Percentiles rank a stretch among this genome's conserved stretches.
Conservation (phyloP, 2,329 filamentous ascomycete genomes). For the Lachnellula suecica region DNA sequence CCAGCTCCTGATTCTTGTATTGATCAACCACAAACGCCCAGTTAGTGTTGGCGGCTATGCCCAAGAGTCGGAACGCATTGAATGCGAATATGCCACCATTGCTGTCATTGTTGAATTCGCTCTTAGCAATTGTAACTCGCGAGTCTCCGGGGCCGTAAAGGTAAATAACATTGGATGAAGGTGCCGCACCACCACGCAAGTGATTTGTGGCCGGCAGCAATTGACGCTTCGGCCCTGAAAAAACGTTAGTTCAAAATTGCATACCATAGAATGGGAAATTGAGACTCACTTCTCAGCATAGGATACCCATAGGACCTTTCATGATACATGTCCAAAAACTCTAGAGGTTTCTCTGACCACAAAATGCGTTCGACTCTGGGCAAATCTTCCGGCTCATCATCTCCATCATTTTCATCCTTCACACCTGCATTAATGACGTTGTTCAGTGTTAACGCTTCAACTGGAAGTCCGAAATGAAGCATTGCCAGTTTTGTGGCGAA, state of each 20-base stretch:
- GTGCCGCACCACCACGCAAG: slow-evolving; percentile 17
- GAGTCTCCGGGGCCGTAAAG: slow-evolving; percentile 1
- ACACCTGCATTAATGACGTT: slow-evolving; percentile 20
- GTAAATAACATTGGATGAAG: neutral
- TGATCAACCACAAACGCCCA: slow-evolving; percentile 14
- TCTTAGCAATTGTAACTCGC: neutral
- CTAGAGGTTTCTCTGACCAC: slow-evolving; percentile 27
- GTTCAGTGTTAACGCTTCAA: slow-evolving; percentile 26
- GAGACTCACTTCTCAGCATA: slow-evolving; percentile 26
- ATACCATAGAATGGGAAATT: no score
- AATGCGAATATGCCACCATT: slow-evolving; percentile 1
- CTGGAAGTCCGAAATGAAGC: slow-evolving; percentile 31
- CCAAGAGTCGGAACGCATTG: slow-evolving; percentile 1
- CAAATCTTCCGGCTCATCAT: slow-evolving; percentile 13
- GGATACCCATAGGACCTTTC: slow-evolving; percentile 28
- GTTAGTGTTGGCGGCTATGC: neutral
- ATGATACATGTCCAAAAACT: slow-evolving; percentile 30
- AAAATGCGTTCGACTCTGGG: slow-evolving; percentile 21
- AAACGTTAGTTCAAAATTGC: no score
- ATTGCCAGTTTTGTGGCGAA: slow-evolving; percentile 31
- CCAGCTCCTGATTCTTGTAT: slow-evolving; percentile 8
- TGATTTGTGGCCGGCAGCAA: no score
- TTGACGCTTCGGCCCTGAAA: neutral
- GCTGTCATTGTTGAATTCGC: neutral
- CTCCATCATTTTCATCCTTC: slow-evolving; percentile 5